phyloP scores from a whole-genome alignment of 1,284 basidiomycete species.

The Boletellus dicymbophilus region DNA sequence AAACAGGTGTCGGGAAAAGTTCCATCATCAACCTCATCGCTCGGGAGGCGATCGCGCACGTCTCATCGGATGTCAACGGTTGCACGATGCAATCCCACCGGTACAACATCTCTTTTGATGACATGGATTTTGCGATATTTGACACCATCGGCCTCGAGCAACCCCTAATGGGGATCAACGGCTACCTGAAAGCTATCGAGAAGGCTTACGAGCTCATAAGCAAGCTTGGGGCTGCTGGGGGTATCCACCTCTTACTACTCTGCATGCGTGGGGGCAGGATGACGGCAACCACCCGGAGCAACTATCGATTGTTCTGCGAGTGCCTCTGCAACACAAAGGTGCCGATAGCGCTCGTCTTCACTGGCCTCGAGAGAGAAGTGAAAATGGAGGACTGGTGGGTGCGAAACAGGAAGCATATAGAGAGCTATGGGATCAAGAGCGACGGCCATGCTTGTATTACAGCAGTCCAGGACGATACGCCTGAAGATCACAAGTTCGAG shows the following conservation, averaged over 20 bases:
- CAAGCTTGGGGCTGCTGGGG: constrained; percentile 23
- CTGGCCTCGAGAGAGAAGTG: constrained; percentile 29
- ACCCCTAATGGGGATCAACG: constrained; percentile 28
- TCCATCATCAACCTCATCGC: constrained; percentile 34
- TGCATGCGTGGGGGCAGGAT: constrained; percentile 35
- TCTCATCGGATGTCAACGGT: constrained; percentile 29
- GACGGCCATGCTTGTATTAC: constrained; percentile 42
- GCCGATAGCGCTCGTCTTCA: constrained; percentile 32
- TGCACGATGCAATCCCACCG: constrained; percentile 29
- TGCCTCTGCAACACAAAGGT: constrained; percentile 30
- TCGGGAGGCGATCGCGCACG: constrained; percentile 21
- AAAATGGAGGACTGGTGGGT: constrained; percentile 33
- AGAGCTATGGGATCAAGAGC: constrained; percentile 32
- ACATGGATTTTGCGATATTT: constrained; percentile 22
- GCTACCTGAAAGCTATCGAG: constrained; percentile 30
- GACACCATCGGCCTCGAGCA: constrained; percentile 34
- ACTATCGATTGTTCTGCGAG: constrained; percentile 34
- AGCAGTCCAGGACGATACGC: constrained; percentile 28
- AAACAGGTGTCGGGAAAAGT: constrained; percentile 37
- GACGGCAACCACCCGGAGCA: constrained; percentile 31
- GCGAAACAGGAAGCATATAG: constrained; percentile 28
- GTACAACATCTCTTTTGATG: constrained; percentile 20
- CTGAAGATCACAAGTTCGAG: constrained; percentile 24
- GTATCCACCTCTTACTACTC: constrained; percentile 32
- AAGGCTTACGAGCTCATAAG: constrained; percentile 27